Evolutionary conservation across 495 filamentous ascomycete species (phyloP).

Genomic region (Opeltia flavorubescens): DNA sequence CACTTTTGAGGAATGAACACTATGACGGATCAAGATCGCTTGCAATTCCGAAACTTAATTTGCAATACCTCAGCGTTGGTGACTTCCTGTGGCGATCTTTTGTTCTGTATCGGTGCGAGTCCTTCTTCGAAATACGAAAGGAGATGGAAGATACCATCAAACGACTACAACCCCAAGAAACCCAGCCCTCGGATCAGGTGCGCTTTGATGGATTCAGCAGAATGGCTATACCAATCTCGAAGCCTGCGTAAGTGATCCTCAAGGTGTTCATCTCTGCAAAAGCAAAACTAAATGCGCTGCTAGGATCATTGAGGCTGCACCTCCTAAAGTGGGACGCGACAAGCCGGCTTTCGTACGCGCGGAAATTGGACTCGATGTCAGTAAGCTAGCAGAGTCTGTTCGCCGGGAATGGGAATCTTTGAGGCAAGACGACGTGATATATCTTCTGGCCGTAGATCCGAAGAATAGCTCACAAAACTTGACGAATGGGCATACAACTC

Average conservation of each 20-base stretch:
- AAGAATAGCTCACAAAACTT: slow-evolving; percentile 34
- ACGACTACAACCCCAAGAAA: slow-evolving; percentile 57
- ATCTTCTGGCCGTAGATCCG: slow-evolving; percentile 61
- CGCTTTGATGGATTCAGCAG: slow-evolving; percentile 75
- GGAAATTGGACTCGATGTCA: slow-evolving; percentile 80
- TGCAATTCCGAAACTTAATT: slow-evolving; percentile 84
- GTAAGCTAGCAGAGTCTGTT: slow-evolving; percentile 55
- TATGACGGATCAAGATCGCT: slow-evolving; percentile 84
- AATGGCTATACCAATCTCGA: slow-evolving; percentile 79
- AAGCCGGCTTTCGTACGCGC: slow-evolving; percentile 76
- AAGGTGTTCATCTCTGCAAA: neutral
- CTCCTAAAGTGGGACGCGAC: slow-evolving; percentile 69
- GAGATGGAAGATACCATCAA: slow-evolving; percentile 74
- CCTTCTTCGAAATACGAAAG: slow-evolving; percentile 87
- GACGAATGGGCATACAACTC: slow-evolving; percentile 37
- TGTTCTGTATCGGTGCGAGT: slow-evolving; percentile 74
- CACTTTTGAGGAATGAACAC: slow-evolving; percentile 69
- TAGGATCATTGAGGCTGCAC: slow-evolving; percentile 67
- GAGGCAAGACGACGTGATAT: slow-evolving; percentile 80
- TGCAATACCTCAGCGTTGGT: slow-evolving; percentile 88
- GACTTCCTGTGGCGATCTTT: slow-evolving; percentile 94
- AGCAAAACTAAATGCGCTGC: slow-evolving; percentile 8
- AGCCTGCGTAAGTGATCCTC: slow-evolving; percentile 43
- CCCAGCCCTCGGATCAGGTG: slow-evolving; percentile 43
- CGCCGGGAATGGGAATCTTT: slow-evolving; percentile 85